A percentile compares a stretch with the other conserved stretches of the same genome.
These are phyloP conservation scores for Aspergillus ostianus DNA, from an alignment of 495 filamentous ascomycete genomes.

Conservation along the genomic window DNA sequence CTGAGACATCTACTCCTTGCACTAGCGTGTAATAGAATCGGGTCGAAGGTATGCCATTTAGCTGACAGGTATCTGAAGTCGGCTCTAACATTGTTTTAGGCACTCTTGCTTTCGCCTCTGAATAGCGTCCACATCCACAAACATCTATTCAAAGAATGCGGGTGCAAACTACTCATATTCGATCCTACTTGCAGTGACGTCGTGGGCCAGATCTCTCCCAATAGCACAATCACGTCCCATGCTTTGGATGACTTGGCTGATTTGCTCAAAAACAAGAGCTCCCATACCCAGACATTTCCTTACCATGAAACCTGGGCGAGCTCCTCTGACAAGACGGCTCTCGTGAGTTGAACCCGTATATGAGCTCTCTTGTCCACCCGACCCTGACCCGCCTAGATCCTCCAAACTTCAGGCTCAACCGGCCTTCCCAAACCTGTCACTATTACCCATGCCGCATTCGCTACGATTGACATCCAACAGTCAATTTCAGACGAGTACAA, in stretches of 20 bases:
- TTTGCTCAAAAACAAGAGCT: not conserved
- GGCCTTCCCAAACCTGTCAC: slow-evolving; percentile 39
- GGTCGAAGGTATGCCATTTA: slow-evolving; percentile 16
- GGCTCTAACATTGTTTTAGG: not conserved
- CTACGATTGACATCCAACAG: slow-evolving; percentile 1
- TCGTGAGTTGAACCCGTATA: not conserved
- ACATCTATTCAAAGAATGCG: slow-evolving; percentile 8
- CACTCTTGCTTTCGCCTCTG: slow-evolving; percentile 11
- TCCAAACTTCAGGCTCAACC: slow-evolving; percentile 44
- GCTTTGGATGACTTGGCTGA: slow-evolving; percentile 3
- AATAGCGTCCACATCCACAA: slow-evolving; percentile 9
- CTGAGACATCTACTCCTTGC: slow-evolving; percentile 6
- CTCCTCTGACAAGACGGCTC: not conserved
- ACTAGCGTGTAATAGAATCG: slow-evolving; percentile 25
- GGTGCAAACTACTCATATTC: slow-evolving; percentile 4
- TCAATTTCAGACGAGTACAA: not conserved
- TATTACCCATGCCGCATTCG: slow-evolving; percentile 8
- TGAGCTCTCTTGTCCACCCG: no score
- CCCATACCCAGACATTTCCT: slow-evolving; percentile 1
- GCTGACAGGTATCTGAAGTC: not conserved
- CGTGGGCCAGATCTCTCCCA: not conserved
- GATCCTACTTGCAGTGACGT: not conserved
- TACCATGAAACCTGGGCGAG: slow-evolving; percentile 6
- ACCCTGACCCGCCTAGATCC: no score
- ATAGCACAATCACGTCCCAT: not conserved